phyloP scores from a whole-genome alignment of 2,329 filamentous ascomycete species.

The Cryphonectria radicalis region DNA sequence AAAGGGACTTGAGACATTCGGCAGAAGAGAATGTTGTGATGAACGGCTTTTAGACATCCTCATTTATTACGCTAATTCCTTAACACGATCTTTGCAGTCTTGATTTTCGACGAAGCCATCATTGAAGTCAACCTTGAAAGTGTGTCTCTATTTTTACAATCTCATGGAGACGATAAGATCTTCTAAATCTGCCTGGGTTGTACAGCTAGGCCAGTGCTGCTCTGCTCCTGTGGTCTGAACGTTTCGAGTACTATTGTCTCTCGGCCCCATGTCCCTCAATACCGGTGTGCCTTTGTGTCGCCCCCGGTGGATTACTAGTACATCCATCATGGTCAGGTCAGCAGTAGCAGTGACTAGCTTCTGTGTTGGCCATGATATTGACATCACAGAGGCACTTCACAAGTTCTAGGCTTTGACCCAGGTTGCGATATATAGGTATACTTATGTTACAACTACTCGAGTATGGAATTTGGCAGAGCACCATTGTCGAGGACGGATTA shows the following conservation, averaged over 20 bases:
- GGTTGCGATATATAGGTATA: conserved; percentile 60
- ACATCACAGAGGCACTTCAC: conserved; percentile 46
- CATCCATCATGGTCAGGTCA: conserved; percentile 42
- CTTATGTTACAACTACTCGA: conserved; percentile 54
- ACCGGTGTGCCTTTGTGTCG: conserved; percentile 36
- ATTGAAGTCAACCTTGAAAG: background rate
- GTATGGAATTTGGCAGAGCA: conserved; percentile 59
- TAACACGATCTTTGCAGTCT: background rate
- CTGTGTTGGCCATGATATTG: conserved; percentile 45
- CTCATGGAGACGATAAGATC: too few species aligned
- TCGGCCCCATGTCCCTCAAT: conserved; percentile 46
- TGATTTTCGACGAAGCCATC: background rate
- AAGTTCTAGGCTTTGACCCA: conserved; percentile 60
- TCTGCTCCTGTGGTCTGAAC: conserved; percentile 50
- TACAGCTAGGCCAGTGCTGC: conserved; percentile 33
- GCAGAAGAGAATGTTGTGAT: background rate
- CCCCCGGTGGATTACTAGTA: conserved; percentile 23
- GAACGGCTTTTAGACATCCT: background rate
- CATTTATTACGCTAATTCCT: background rate
- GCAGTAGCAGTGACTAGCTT: conserved; percentile 43
- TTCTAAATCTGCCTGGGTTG: conserved; percentile 36
- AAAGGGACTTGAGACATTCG: background rate
- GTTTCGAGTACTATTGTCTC: too few species aligned
- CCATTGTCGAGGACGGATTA: conserved; percentile 56
- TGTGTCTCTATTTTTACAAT: too few species aligned